phyloP scores from a whole-genome alignment of 2,329 filamentous ascomycete species.

The Penicillium freii region DNA sequence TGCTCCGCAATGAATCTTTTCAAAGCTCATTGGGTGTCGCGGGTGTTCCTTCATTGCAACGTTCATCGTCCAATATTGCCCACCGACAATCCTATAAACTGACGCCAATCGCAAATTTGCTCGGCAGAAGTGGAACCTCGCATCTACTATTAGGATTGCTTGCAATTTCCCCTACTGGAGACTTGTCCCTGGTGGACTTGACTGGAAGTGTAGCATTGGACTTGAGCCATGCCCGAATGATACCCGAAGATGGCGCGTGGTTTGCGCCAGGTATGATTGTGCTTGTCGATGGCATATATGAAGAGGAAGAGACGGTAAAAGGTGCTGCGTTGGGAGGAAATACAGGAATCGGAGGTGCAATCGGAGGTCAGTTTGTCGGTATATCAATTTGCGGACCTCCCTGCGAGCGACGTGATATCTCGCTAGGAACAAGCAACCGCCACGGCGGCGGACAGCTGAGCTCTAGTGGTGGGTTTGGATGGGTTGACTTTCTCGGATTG shows the following conservation, averaged over 20 bases:
- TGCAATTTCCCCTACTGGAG: conserved; percentile 74
- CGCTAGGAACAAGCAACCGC: conserved; percentile 66
- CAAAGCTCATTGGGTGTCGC: conserved; percentile 73
- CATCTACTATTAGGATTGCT: conserved; percentile 87
- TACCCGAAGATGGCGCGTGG: conserved; percentile 85
- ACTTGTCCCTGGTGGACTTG: conserved; percentile 77
- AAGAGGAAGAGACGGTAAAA: conserved; percentile 73
- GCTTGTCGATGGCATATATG: conserved; percentile 91
- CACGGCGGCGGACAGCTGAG: conserved; percentile 37
- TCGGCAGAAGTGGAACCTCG: conserved; percentile 76
- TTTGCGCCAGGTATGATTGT: conserved; percentile 96
- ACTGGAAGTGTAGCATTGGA: conserved; percentile 87
- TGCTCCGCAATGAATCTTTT: conserved; percentile 90
- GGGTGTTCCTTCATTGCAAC: conserved; percentile 54
- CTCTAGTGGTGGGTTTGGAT: conserved; percentile 81
- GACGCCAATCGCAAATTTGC: conserved; percentile 74
- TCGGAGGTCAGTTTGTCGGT: conserved; percentile 87
- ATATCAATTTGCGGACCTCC: conserved; percentile 91
- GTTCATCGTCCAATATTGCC: conserved; percentile 57
- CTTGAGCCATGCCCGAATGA: conserved; percentile 72
- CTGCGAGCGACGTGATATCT: conserved; percentile 77
- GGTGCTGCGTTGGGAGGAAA: conserved; percentile 71
- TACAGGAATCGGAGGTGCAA: conserved; percentile 80
- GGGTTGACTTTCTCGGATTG: conserved; percentile 92
- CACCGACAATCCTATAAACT: conserved; percentile 75